A percentile compares a stretch with the other conserved stretches of the same genome.
Evolutionary conservation across 768 basidiomycete species (phyloP).

Genomic region (Lactarius pseudohatsudake): DNA sequence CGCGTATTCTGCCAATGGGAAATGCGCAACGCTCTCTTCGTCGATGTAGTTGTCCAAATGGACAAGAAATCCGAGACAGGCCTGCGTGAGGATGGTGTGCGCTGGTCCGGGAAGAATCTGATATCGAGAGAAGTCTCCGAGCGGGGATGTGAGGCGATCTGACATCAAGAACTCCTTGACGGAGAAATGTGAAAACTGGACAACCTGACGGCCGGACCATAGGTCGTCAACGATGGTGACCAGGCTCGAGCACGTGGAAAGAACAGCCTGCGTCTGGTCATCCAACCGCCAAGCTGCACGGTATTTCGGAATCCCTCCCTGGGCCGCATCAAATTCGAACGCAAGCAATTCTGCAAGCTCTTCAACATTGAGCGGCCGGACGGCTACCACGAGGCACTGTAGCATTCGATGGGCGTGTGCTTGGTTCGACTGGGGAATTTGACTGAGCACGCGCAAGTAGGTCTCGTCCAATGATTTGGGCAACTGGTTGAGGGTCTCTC

Average conservation of each 20-base stretch:
- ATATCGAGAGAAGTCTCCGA: not conserved
- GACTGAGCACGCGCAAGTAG: not conserved
- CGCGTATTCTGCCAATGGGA: not conserved
- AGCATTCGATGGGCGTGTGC: not conserved
- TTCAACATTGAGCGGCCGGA: not conserved
- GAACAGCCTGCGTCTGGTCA: not conserved
- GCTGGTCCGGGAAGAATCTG: not conserved
- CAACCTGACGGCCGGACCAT: not conserved
- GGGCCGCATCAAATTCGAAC: not conserved
- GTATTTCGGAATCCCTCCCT: not conserved
- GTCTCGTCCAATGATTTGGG: not conserved
- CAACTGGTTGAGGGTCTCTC: not conserved
- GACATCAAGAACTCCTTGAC: not conserved
- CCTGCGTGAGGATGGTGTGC: not conserved
- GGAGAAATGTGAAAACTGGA: not conserved
- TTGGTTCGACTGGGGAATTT: not conserved
- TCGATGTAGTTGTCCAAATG: not conserved
- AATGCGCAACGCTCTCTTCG: not conserved
- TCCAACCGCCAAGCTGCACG: not conserved
- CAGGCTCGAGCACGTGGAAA: not conserved
- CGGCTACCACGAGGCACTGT: not conserved
- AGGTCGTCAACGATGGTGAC: not conserved
- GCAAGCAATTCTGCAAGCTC: not conserved
- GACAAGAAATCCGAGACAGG: not conserved
- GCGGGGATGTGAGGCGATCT: not conserved